phyloP scores from a whole-genome alignment of 1,284 basidiomycete genomes.

The Farysia itapuensis region DNA sequence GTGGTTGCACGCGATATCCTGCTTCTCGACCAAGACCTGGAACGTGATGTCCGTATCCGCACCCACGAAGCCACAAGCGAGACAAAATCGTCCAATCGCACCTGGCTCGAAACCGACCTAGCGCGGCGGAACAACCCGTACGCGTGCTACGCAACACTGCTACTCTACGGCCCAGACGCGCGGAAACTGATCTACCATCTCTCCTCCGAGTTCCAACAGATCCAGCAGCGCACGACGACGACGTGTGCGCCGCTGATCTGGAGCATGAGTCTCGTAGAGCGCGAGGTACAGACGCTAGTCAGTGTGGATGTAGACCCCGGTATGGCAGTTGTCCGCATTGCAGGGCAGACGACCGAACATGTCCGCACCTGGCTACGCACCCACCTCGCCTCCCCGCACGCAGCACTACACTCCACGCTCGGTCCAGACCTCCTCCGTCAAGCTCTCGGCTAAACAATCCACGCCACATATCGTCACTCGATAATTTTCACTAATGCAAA shows the following conservation, averaged over 20 bases:
- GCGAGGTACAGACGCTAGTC: not conserved
- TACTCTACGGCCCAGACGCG: conserved; percentile 72
- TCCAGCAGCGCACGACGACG: conserved; percentile 68
- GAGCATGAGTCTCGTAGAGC: conserved; percentile 68
- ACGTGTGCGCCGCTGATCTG: conserved; percentile 69
- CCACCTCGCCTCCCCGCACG: conserved; percentile 64
- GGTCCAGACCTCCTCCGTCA: conserved; percentile 46
- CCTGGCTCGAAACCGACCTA: conserved; percentile 58
- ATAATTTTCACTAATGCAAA: too few relatives aligned
- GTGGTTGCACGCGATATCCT: conserved; percentile 74
- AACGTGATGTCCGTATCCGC: not conserved
- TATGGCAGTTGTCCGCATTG: conserved; percentile 71
- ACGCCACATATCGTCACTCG: not conserved
- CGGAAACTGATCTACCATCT: conserved; percentile 64
- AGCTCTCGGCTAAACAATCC: conserved; percentile 2
- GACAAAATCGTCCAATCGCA: not conserved
- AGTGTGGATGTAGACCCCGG: conserved; percentile 40
- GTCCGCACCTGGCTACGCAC: conserved; percentile 72
- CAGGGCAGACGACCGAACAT: conserved; percentile 71
- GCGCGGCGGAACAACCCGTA: conserved; percentile 72
- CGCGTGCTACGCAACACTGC: conserved; percentile 78
- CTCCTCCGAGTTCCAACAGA: conserved; percentile 64
- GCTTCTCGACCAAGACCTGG: conserved; percentile 68
- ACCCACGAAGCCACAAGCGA: not conserved
- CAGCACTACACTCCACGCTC: conserved; percentile 64